Percentiles rank a stretch among this genome's conserved stretches.
phyloP scores from a whole-genome alignment of 148 eudicot species.

The Euryodendron excelsum region DNA sequence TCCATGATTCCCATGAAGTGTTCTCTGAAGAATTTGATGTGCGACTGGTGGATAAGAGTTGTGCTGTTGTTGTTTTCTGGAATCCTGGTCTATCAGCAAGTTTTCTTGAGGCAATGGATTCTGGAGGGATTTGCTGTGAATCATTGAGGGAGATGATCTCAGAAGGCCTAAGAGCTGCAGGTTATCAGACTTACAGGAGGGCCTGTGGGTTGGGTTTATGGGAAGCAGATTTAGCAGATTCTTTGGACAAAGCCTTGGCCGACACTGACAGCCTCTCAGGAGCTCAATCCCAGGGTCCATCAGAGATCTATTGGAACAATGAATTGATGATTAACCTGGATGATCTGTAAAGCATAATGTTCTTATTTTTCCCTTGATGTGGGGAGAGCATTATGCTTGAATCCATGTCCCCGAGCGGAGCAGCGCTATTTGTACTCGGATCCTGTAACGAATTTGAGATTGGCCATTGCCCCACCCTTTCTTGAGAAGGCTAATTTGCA shows the following conservation, averaged over 20 bases:
- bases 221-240: constrained; percentile 66
- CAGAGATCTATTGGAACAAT: constrained; percentile 66
- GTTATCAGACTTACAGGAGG: constrained; percentile 51
- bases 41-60: constrained; percentile 60
- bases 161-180: constrained; percentile 59
- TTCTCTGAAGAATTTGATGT: constrained; percentile 72
- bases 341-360: constrained; percentile 36
- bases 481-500: no score
- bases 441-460: no score
- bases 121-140: constrained; percentile 40
- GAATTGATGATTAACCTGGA: constrained; percentile 70
- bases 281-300: constrained; percentile 31
- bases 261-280: constrained; percentile 30
- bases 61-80: constrained; percentile 72
- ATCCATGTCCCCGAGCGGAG: no score
- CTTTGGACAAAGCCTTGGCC: constrained; percentile 57
- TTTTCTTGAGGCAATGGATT: constrained; percentile 55
- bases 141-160: constrained; percentile 49
- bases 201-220: constrained; percentile 54
- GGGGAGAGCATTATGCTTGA: not conserved
- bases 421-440: no score
- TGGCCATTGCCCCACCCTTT: no score
- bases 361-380: not conserved
- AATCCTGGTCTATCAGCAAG: constrained; percentile 43
- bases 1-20: constrained; percentile 45